phyloP scores from a whole-genome alignment of 2,329 filamentous ascomycete species.

The Sporothrix mexicana region DNA sequence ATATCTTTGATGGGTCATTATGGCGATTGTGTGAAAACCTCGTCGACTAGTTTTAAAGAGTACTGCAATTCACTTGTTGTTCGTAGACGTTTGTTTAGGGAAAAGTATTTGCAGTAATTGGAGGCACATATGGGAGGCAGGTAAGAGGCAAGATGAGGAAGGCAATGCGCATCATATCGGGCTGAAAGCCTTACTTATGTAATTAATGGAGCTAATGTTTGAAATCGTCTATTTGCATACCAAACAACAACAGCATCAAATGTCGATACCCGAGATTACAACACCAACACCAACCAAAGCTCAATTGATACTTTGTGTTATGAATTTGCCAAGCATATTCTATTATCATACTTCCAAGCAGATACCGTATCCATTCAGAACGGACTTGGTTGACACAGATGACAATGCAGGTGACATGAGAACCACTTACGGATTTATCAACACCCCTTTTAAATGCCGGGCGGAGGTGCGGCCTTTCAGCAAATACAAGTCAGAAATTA shows the following conservation, averaged over 20 bases:
- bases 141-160: not conserved
- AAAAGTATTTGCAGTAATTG: not conserved
- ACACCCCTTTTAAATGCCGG: not conserved
- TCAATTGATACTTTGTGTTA: too few species aligned
- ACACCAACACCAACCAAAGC: too few species aligned
- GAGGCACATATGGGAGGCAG: not conserved
- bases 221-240: conserved; percentile 16
- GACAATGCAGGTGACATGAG: too few species aligned
- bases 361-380: too few species aligned
- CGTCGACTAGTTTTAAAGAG: not conserved
- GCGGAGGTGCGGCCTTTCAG: not conserved
- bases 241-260: too few species aligned
- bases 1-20: conserved; percentile 65
- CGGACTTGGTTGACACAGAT: too few species aligned
- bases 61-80: not conserved
- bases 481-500: too few species aligned
- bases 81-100: not conserved
- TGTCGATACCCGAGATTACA: too few species aligned
- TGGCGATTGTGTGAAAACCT: not conserved
- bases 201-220: not conserved
- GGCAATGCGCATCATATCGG: not conserved
- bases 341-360: too few species aligned
- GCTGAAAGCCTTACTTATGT: not conserved
- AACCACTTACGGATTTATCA: too few species aligned
- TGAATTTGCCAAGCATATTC: too few species aligned